A percentile compares a stretch with the other conserved stretches of the same genome.
Evolutionary conservation across 1,284 basidiomycete species (phyloP).

Genomic region (Leccinum griseonigrum): DNA sequence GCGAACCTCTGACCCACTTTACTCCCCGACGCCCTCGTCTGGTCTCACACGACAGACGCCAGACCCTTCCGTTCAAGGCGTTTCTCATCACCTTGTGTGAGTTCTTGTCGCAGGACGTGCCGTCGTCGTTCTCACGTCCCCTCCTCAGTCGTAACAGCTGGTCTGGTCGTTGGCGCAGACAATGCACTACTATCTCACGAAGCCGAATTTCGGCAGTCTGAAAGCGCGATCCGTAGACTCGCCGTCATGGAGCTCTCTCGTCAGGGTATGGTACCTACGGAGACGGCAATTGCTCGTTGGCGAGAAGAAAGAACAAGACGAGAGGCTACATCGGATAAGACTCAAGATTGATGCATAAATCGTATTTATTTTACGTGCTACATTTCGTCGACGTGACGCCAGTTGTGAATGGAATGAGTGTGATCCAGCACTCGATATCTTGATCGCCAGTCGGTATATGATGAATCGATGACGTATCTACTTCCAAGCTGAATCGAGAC

Average conservation of each 20-base stretch:
- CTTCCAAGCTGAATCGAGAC: neutral
- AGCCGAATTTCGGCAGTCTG: slow-evolving; percentile 57
- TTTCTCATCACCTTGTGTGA: slow-evolving; percentile 66
- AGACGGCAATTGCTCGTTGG: slow-evolving; percentile 83
- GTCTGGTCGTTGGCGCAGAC: slow-evolving; percentile 76
- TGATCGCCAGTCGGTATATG: neutral
- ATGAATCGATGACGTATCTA: neutral
- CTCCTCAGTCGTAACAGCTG: slow-evolving; percentile 56
- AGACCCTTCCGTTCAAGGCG: slow-evolving; percentile 79
- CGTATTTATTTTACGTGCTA: slow-evolving; percentile 12
- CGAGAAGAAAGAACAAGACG: slow-evolving; percentile 43
- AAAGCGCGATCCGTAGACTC: slow-evolving; percentile 67
- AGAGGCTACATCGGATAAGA: slow-evolving; percentile 4
- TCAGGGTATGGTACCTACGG: slow-evolving; percentile 75
- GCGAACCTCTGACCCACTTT: neutral
- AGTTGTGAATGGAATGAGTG: slow-evolving; percentile 2
- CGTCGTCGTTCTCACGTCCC: slow-evolving; percentile 1
- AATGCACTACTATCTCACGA: slow-evolving; percentile 73
- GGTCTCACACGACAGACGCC: slow-evolving; percentile 47
- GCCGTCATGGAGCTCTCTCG: slow-evolving; percentile 74
- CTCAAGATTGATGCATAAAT: slow-evolving; percentile 6
- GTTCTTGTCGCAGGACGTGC: slow-evolving; percentile 13
- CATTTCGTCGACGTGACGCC: slow-evolving; percentile 7
- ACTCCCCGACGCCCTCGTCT: neutral
- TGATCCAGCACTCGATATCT: slow-evolving; percentile 16